Percentiles rank a stretch among this genome's conserved stretches.
Conservation (phyloP, 148 eudicot species). For the Rhododendron simsii region DNA sequence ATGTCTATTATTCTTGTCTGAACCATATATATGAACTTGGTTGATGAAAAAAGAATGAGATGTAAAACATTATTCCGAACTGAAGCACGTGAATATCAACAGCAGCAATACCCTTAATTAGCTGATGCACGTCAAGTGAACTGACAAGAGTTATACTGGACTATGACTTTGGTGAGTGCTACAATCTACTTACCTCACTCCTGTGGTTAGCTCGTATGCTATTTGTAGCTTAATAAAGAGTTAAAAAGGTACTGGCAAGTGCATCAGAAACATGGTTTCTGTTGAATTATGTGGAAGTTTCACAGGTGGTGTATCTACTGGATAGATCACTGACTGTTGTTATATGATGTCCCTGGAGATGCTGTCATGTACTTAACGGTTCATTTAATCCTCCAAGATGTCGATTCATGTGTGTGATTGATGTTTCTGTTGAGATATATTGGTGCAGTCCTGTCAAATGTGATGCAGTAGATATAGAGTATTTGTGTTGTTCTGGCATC, state of each 20-base stretch:
- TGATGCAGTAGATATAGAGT: neutral
- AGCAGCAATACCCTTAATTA: neutral
- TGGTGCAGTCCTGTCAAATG: neutral
- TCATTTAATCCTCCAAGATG: neutral
- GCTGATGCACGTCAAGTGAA: neutral
- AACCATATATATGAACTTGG: neutral
- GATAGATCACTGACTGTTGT: neutral
- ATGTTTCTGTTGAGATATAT: neutral
- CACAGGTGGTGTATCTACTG: neutral
- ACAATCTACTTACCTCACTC: neutral
- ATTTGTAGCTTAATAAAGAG: neutral
- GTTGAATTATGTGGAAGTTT: neutral
- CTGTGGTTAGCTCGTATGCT: neutral
- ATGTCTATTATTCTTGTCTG: neutral
- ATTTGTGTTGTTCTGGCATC: neutral
- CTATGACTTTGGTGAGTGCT: neutral
- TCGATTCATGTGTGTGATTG: neutral
- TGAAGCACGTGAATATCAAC: neutral
- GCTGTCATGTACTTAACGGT: neutral
- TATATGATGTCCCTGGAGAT: neutral
- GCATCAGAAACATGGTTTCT: neutral
- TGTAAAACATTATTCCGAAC: neutral
- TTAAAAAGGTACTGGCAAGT: neutral
- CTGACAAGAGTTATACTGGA: neutral
- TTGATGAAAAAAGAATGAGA: neutral